Percentiles rank a stretch among this genome's conserved stretches.
Evolutionary conservation across 108 stramenopile species (phyloP).

Genomic region (Conticribra weissflogii): DNA sequence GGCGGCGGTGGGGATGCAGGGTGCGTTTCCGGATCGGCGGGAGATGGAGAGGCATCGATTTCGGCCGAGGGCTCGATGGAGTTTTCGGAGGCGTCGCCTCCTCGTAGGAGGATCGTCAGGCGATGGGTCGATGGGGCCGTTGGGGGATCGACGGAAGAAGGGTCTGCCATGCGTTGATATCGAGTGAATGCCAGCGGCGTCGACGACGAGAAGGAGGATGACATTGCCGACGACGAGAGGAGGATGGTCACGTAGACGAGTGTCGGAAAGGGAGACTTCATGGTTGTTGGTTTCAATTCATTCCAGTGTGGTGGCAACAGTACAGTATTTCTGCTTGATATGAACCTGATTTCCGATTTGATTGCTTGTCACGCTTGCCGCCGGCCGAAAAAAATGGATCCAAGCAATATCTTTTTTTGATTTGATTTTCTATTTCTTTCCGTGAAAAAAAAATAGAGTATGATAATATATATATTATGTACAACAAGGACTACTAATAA

Average conservation of each 20-base stretch:
- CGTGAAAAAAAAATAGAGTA: no score
- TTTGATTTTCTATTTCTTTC: no score
- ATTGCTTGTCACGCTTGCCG: no score
- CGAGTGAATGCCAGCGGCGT: conserved; percentile 4
- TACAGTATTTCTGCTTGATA: no score
- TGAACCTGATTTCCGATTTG: no score
- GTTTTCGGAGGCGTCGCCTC: conserved; percentile 6
- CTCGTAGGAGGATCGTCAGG: conserved; percentile 18
- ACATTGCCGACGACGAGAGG: conserved; percentile 22
- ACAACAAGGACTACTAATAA: no score
- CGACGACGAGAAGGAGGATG: conserved; percentile 27
- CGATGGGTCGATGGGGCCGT: neutral
- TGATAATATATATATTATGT: no score
- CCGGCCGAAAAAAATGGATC: no score
- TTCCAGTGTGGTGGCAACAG: no score
- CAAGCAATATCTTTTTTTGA: no score
- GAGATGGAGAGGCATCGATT: neutral
- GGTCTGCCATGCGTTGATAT: neutral
- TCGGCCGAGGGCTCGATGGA: neutral
- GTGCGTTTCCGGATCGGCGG: no score
- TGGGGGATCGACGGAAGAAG: neutral
- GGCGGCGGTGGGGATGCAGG: neutral
- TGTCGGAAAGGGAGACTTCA: conserved; percentile 5
- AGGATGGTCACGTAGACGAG: conserved; percentile 21
- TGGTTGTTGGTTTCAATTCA: no score